Percentiles rank a stretch among this genome's conserved stretches.
Evolutionary conservation across 805 yeast species (phyloP).

Genomic region (Yamadazyma endophytica): DNA sequence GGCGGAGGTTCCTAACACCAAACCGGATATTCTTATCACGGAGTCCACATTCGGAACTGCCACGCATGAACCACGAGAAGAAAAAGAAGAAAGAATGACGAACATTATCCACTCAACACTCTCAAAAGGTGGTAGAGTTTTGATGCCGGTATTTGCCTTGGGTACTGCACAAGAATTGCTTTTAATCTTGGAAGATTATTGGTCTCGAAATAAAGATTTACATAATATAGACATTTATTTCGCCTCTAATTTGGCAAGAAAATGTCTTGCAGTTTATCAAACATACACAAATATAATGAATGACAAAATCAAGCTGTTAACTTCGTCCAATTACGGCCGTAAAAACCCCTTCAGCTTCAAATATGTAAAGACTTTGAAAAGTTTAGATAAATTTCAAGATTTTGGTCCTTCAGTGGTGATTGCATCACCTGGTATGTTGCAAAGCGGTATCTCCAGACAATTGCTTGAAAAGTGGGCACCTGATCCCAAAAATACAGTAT

Average conservation of each 20-base stretch:
- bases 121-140: slow-evolving; percentile 82
- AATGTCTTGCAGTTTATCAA: slow-evolving; percentile 96
- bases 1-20: slow-evolving; percentile 86
- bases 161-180: slow-evolving; percentile 96
- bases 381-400: slow-evolving; percentile 82
- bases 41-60: slow-evolving; percentile 99
- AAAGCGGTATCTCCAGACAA: slow-evolving; percentile 90
- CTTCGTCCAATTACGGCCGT: slow-evolving; percentile 24
- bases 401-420: slow-evolving; percentile 93
- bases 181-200: slow-evolving; percentile 88
- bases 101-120: slow-evolving; percentile 80
- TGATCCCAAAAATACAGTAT: slow-evolving; percentile 81
- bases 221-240: slow-evolving; percentile 80
- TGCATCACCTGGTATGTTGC: slow-evolving; percentile 98
- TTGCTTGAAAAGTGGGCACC: slow-evolving; percentile 96
- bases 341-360: slow-evolving; percentile 87
- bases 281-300: slow-evolving; percentile 97
- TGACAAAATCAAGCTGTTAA: slow-evolving; percentile 74
- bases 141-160: slow-evolving; percentile 91
- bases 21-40: slow-evolving; percentile 87
- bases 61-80: slow-evolving; percentile 85
- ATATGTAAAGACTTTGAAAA: slow-evolving; percentile 73
- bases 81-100: slow-evolving; percentile 78
- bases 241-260: slow-evolving; percentile 90
- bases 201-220: slow-evolving; percentile 80